Conservation (phyloP, 176 grass and related monocot genomes). For the Tillandsia leiboldiana region DNA sequence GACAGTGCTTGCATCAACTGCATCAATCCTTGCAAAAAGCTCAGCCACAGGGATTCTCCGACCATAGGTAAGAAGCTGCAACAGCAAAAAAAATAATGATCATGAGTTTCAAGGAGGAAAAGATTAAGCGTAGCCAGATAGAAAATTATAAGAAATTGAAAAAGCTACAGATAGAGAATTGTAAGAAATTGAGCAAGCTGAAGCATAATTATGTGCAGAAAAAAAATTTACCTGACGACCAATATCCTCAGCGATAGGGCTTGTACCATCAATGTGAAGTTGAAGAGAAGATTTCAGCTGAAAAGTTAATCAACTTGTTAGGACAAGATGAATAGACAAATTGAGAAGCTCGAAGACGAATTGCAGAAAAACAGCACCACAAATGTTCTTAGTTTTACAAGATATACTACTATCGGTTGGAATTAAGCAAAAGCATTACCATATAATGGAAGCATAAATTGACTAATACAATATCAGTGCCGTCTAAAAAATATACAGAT, state of each 20-base stretch:
- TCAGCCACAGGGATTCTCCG: conserved; percentile 79
- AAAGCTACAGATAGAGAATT: not conserved
- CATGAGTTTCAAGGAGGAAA: conserved; percentile 4
- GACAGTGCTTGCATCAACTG: conserved; percentile 86
- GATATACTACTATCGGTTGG: not conserved
- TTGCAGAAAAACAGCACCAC: not conserved
- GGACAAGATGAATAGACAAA: conserved; percentile 19
- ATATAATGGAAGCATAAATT: not conserved
- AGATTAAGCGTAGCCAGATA: no score
- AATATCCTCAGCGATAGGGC: conserved; percentile 89
- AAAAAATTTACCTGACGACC: conserved; percentile 58
- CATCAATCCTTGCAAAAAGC: conserved; percentile 97
- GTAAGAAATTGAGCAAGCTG: not conserved
- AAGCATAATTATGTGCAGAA: not conserved
- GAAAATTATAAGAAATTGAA: not conserved
- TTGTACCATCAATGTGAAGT: conserved; percentile 90
- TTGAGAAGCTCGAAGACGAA: not conserved
- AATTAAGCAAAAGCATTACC: not conserved
- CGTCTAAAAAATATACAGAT: not conserved
- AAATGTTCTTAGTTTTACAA: not conserved
- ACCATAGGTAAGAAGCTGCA: conserved; percentile 77
- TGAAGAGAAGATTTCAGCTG: conserved; percentile 98
- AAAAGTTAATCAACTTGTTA: conserved; percentile 16
- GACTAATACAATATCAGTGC: not conserved
- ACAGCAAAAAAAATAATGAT: conserved; percentile 5